Conservation (phyloP, 768 basidiomycete genomes). For the Lanmaoa pseudosensibilis region DNA sequence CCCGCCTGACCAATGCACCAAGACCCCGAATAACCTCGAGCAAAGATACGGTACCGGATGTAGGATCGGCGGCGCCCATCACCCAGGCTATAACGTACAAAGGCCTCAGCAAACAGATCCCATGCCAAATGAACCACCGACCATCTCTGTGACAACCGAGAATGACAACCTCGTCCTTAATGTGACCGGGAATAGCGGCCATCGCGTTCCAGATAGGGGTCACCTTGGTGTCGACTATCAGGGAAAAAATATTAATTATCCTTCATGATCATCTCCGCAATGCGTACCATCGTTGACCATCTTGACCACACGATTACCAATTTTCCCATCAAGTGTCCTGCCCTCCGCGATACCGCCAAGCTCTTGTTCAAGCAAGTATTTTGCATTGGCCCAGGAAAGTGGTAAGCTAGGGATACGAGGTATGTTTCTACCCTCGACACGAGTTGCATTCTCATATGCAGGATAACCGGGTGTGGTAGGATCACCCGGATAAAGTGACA, state of each 20-base stretch:
- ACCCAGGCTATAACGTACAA: conserved; percentile 30
- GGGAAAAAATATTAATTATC: background rate
- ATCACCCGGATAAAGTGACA: conserved; percentile 67
- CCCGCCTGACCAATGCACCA: conserved; percentile 46
- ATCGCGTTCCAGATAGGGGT: conserved; percentile 92
- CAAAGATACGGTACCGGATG: conserved; percentile 54
- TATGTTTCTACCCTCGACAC: conserved; percentile 57
- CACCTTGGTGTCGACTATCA: conserved; percentile 68
- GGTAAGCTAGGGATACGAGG: conserved; percentile 82
- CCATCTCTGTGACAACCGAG: conserved; percentile 90
- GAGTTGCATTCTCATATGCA: conserved; percentile 78
- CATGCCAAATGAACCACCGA: conserved; percentile 29
- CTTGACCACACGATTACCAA: conserved; percentile 48
- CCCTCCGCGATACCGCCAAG: conserved; percentile 42
- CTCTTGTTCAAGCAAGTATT: conserved; percentile 59
- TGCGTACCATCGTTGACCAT: conserved; percentile 54
- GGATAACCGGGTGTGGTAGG: conserved; percentile 88
- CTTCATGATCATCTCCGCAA: background rate
- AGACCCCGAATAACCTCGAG: conserved; percentile 57
- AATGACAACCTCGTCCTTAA: conserved; percentile 80
- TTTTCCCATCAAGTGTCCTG: conserved; percentile 45
- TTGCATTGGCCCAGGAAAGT: conserved; percentile 82
- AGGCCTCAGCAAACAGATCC: background rate
- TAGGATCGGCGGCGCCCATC: conserved; percentile 56
- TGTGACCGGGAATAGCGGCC: conserved; percentile 78